phyloP scores from a whole-genome alignment of 2,329 filamentous ascomycete species.

The Ceratocystis harringtonii region DNA sequence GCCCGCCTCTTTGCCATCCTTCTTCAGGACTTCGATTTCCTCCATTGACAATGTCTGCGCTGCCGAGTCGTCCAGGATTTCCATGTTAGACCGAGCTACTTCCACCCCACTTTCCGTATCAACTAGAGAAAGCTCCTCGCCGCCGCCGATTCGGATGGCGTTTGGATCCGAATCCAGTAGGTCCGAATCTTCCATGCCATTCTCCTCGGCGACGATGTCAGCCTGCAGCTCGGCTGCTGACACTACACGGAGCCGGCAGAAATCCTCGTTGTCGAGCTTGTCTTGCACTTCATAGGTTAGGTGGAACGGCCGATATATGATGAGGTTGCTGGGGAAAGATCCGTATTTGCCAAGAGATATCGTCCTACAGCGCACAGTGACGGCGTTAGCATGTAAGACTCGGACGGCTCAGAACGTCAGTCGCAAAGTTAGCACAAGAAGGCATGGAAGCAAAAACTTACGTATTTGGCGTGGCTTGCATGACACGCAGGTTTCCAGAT shows the following conservation, averaged over 20 bases:
- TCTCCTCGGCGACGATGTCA: conserved; percentile 46
- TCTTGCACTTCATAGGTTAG: conserved; percentile 83
- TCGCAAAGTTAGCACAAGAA: conserved; percentile 8
- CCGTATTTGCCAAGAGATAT: conserved; percentile 90
- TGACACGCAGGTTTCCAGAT: conserved; percentile 40
- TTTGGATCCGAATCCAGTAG: conserved; percentile 33
- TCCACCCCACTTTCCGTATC: conserved; percentile 30
- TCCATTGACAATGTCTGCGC: conserved; percentile 64
- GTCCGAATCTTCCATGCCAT: conserved; percentile 26
- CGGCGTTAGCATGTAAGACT: conserved; percentile 5
- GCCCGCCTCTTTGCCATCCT: conserved; percentile 60
- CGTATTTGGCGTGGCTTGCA: conserved; percentile 48
- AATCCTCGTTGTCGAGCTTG: conserved; percentile 45
- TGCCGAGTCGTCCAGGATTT: conserved; percentile 44
- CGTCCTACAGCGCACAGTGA: conserved; percentile 37
- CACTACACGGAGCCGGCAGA: conserved; percentile 60
- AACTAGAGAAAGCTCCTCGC: conserved; percentile 30
- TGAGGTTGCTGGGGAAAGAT: conserved; percentile 71
- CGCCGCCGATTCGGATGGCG: conserved; percentile 26
- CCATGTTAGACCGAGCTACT: conserved; percentile 40
- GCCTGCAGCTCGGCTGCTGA: conserved; percentile 69
- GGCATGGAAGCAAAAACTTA: conserved; percentile 23
- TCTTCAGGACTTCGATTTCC: conserved; percentile 62
- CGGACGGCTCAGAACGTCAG: neutral
- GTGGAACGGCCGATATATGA: conserved; percentile 83